Evolutionary conservation across 1,139 yeast genomes (phyloP), one percentile per base, ranked within the genome.

Genomic region (Blastobotrys malaysiensis): DNA sequence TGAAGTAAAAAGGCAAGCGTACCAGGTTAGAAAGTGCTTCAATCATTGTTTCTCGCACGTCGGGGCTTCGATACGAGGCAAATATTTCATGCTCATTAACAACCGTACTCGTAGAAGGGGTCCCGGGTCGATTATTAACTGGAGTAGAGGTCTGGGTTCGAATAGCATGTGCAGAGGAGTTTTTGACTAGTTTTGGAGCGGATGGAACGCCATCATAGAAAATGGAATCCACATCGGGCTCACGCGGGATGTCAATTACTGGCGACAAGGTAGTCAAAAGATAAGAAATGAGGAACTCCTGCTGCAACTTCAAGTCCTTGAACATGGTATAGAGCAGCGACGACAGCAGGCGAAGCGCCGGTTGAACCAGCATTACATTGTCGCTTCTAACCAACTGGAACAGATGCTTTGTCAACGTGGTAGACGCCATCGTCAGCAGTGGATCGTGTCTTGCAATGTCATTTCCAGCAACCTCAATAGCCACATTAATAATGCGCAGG

Each of bases 11-110:
- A 1, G 96, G 95, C 0, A 88, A 82, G 57, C 96, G 80, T 3
- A 89, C 81, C 51, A 93, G 72, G 49, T 89, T 81, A 7, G 97
- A 86, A 3, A 93, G 73, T 14, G 93, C 83, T 68, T 95, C 99
- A 46, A 91, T 79, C 63, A 95, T 77, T 61, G 88, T 77, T 67
- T 93, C 99, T 61, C 93, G 86, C 1, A 84, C 75, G 56, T 79
- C 77, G 31, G 80, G 73, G n/a, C 59, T 55, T 43, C 65, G 61
- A 48, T 55, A 48, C 14, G 55, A 60, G 4, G 63, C 50, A 54
- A 65, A 57, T 14, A 55, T 45, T 6, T 58, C 43, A 20, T 39
- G 50, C 3, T 52, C 50, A n/a, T 26, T 27, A 2, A 49, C 55
- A 5, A 63, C 63, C 1, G 65, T 59, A 4, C 61, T 54, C n/a